Evolutionary conservation across 495 filamentous ascomycete species (phyloP).

Genomic region (Neurospora sp.): DNA sequence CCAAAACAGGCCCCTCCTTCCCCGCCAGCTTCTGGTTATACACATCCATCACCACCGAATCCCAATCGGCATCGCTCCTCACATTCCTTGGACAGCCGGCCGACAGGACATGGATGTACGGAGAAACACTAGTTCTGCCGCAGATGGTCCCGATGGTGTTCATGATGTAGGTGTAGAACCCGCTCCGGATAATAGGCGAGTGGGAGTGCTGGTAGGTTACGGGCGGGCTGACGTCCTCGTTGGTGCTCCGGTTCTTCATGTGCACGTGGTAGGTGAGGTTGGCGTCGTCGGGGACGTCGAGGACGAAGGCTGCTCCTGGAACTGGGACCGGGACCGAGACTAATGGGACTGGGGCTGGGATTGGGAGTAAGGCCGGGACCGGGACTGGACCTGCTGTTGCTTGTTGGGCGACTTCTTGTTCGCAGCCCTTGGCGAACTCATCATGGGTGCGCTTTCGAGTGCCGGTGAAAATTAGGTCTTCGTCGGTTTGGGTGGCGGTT

Average conservation of each 20-base stretch:
- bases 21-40: neutral
- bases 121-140: neutral
- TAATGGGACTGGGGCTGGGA: neutral
- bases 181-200: neutral
- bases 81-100: neutral
- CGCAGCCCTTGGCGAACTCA: neutral
- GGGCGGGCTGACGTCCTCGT: neutral
- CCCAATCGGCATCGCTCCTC: neutral
- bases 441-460: neutral
- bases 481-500: neutral
- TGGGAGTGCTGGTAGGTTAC: neutral
- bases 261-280: slow-evolving; percentile 2
- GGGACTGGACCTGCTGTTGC: neutral
- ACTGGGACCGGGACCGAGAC: neutral
- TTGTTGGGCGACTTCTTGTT: neutral
- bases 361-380: neutral
- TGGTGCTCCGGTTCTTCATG: neutral
- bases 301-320: neutral
- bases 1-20: neutral
- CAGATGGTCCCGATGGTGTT: neutral
- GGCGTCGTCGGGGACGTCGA: neutral
- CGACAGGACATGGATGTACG: neutral
- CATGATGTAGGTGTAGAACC: neutral
- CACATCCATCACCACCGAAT: neutral
- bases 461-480: neutral